Evolutionary conservation across 129 eudicot genomes (phyloP).

Genomic region (Rutidosis leptorrhynchoides): DNA sequence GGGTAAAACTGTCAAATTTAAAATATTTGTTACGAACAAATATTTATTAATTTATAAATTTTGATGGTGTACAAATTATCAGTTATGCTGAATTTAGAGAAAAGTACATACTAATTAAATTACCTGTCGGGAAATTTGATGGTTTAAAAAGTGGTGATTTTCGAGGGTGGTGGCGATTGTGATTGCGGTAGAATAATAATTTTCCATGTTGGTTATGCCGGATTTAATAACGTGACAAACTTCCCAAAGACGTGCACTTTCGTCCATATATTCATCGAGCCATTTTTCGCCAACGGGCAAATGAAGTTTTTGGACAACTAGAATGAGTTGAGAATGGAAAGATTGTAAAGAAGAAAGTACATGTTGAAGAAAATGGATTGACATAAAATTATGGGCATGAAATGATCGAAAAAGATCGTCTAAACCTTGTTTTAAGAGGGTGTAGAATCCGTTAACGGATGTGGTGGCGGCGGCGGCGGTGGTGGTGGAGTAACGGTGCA

Average conservation of each 20-base stretch:
- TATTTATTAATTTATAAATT: neutral
- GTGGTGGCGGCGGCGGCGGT: constrained; percentile 32
- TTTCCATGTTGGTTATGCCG: constrained; percentile 56
- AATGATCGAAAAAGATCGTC: constrained; percentile 59
- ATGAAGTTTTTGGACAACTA: constrained; percentile 60
- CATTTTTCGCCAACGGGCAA: constrained; percentile 67
- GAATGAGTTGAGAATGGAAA: constrained; percentile 58
- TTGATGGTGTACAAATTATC: neutral
- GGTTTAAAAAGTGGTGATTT: constrained; percentile 41
- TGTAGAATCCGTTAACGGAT: constrained; percentile 67
- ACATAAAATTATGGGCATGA: constrained; percentile 60
- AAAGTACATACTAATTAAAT: neutral
- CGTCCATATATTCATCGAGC: constrained; percentile 82
- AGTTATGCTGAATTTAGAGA: neutral
- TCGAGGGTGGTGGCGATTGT: constrained; percentile 57
- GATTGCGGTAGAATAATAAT: constrained; percentile 52
- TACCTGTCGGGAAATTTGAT: constrained; percentile 64
- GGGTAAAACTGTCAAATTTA: neutral
- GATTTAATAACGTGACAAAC: constrained; percentile 68
- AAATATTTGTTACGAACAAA: neutral
- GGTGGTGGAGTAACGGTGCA: constrained; percentile 32
- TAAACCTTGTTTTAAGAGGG: constrained; percentile 49
- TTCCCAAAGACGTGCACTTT: constrained; percentile 68
- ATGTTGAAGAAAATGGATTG: constrained; percentile 62
- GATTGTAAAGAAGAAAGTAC: constrained; percentile 55